Evolutionary conservation across 2,329 filamentous ascomycete species (phyloP), one percentile per base, ranked within the genome.

Genomic region (Ramularia endophylla): DNA sequence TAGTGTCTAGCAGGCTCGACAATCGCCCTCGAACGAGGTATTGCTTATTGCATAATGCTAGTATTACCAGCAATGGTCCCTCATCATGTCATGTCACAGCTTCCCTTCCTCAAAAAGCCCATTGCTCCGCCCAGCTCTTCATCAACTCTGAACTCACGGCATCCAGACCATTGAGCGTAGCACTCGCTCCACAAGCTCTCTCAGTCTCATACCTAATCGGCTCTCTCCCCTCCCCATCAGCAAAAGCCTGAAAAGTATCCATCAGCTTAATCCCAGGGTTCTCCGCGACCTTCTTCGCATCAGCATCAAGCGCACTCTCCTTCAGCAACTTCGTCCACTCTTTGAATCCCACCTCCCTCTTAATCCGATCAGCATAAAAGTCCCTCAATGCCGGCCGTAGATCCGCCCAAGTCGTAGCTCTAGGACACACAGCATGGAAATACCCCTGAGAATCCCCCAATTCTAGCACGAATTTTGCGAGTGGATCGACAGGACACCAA

Each of bases 401-500:
- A 4, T 32, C 15, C 15, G 15, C 13, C 30, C 30, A 34, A 16
- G 31, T 34, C 7, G 31, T 34, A 17, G 17, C 19, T 34, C 16
- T 13, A 34, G 31, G 31, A 34, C 19, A 18, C 5, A 37, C 8
- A 18, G 27, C 18, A 11, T 18, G 15, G 20, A 25, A 25, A 36
- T 27, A 17, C 15, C 20, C 18, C 16, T 19, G 20, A 16, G 22
- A 25, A 25, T 25, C 22, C 22, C 22, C 22, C 4, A 34, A 18
- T 17, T 34, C 31, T 5, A 17, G 31, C 7, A 63, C 50, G 0
- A 19, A 17, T n/a, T 59, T 51, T 2, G 62, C 60, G 2, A 68
- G 52, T 0, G 62, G 25, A 31, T 72, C 68, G 8, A 67, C 58
- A 0, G 69, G 68, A 2, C 71, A 41, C 68, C 68, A 72, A 38